phyloP scores from a whole-genome alignment of 2,329 filamentous ascomycete genomes.

The Penicillium glabrum region DNA sequence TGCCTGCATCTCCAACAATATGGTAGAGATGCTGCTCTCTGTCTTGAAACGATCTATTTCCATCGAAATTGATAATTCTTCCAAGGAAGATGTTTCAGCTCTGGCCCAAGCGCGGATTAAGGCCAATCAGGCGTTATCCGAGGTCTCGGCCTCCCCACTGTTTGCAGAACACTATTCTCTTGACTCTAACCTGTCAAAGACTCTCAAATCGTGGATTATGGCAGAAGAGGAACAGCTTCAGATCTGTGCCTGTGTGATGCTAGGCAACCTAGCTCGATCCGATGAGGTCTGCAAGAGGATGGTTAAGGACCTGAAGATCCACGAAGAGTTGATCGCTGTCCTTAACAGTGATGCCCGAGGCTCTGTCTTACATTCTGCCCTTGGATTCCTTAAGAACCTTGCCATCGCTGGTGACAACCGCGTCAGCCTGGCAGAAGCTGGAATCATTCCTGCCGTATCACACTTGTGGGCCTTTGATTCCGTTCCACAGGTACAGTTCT shows the following conservation, averaged over 20 bases:
- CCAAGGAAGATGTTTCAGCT: conserved; percentile 35
- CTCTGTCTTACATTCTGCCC: conserved; percentile 44
- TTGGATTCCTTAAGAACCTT: conserved; percentile 51
- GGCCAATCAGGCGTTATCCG: conserved; percentile 42
- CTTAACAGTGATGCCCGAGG: conserved; percentile 40
- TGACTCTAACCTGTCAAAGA: conserved; percentile 35
- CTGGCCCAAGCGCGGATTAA: conserved; percentile 38
- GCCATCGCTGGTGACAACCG: conserved; percentile 46
- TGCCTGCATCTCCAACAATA: conserved; percentile 31
- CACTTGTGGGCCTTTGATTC: conserved; percentile 43
- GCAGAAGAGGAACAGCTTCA: conserved; percentile 44
- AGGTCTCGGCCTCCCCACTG: conserved; percentile 38
- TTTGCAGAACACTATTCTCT: conserved; percentile 43
- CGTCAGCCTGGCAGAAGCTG: conserved; percentile 37
- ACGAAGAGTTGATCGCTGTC: conserved; percentile 41
- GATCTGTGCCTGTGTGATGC: conserved; percentile 48
- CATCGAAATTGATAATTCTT: conserved; percentile 24
- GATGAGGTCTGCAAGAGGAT: conserved; percentile 44
- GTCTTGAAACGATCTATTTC: conserved; percentile 33
- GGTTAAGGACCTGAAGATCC: conserved; percentile 40
- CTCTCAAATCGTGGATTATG: conserved; percentile 41
- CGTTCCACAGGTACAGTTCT: conserved; percentile 46
- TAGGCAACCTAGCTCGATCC: conserved; percentile 49
- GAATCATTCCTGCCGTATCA: conserved; percentile 40
- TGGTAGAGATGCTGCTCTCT: conserved; percentile 34